Evolutionary conservation across 2,329 filamentous ascomycete genomes (phyloP), one percentile per base, ranked within the genome.

Genomic region (Sporothrix sp.): DNA sequence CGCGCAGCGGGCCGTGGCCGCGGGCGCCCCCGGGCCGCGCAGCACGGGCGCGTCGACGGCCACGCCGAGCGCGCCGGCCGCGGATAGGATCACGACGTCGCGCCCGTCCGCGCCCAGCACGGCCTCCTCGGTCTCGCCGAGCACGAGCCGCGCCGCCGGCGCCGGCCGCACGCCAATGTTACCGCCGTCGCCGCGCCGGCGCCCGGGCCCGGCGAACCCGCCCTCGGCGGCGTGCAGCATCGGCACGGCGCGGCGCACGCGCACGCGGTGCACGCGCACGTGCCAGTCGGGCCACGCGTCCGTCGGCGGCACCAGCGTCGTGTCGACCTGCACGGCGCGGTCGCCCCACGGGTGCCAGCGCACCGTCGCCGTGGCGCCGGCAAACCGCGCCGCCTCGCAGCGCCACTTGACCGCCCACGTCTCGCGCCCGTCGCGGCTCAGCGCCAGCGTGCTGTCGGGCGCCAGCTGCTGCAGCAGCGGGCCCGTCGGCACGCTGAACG

Each of bases 221-320:
- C 60, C 60, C 48, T 64, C 61, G 0, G 58, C 56, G 9, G 55
- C 44, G 18, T 53, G 45, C 6, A 58, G 48, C 20, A 48, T 47
- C 1, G 44, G 35, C 7, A 44, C 13, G 2, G 28, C 20, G 27
- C 35, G 14, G 25, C 20, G 56, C 3, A 52, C 14, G 36, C 42
- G 44, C 39, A 68, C 61, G 8, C 54, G 58, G 52, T 69, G 67
- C 11, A 64, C 58, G 4, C 66, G 62, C 2, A 69, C 50, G 57
- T 69, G 67, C 67, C 66, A 69, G 48, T 68, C 66, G 18, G 63
- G 63, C 53, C 58, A 63, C 13, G 58, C 55, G 7, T 57, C 55
- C 3, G 56, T 54, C 3, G 66, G 64, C 5, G 67, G 64, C 9
- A 69, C 59, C 11, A 69, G 57, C 11, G 61, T 65, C 1, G 64